Base-by-base conservation (phyloP, 2,329 filamentous ascomycete genomes). In the Fusarium musae region DNA sequence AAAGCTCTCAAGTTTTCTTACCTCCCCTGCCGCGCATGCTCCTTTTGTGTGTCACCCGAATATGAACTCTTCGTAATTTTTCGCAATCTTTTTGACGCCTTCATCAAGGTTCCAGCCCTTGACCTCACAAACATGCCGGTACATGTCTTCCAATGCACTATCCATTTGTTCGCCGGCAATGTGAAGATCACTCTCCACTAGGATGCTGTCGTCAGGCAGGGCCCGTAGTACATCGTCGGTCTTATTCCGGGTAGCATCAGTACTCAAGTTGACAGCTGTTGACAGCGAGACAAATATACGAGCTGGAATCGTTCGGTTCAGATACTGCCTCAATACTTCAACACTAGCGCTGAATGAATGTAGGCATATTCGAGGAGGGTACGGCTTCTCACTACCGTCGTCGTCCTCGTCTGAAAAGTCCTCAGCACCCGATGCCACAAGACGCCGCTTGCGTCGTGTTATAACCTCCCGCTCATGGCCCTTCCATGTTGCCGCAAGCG, bases 151-250 rank as follows among this genome's bases (percentile, higher is more conserved):
- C 17, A 99, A 83, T 66, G 90, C 84, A 5, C 84, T 82, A 79
- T 98, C 96, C 93, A 98, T 97, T 57, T 87, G 84, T 2, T 90
- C 86, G 0, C 96, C 96, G 0, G 96, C 96, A 26, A 84, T 88
- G 81, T 98, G 94, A 66, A 98, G 80, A 82, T 99, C 96, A 79
- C 95, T 98, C 82, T 99, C 96, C 5, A 97, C 87, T 26, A 99
- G 86, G 17, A 99, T 84, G 59, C 91, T 88, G 75, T 96, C 89
- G 73, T 94, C 92, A 0, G 96, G 96, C 6, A 97, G 86, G 6
- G 88, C 87, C 67, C 87, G 89, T 53, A 98, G 87, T 26, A 95
- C 90, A 30, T 89, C 87, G 8, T 89, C 89, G 63, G 91, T 89
- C 76, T 84, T 85, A 49, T 78, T 77, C 80, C 73, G 56, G 71